A percentile compares a stretch with the other conserved stretches of the same genome.
Evolutionary conservation across 1,284 basidiomycete genomes (phyloP).

Genomic region (Sparassis latifolia): DNA sequence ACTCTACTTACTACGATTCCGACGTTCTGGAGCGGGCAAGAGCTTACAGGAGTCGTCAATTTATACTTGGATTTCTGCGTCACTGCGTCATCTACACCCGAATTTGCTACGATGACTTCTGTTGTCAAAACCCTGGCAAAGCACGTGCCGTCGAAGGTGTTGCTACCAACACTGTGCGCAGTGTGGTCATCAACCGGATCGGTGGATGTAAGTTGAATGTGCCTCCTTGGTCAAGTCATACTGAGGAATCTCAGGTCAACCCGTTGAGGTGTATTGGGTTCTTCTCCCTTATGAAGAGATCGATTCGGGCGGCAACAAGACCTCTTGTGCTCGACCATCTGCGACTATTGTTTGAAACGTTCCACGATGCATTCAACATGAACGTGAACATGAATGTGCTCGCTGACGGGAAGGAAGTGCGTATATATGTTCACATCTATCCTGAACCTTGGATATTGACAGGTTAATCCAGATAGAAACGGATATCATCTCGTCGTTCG

Average conservation of each 20-base stretch:
- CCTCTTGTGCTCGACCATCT: slow-evolving; percentile 64
- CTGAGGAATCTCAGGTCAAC: slow-evolving; percentile 18
- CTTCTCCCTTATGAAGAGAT: slow-evolving; percentile 63
- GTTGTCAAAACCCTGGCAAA: slow-evolving; percentile 60
- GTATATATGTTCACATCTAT: not conserved
- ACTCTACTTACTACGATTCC: slow-evolving; percentile 56
- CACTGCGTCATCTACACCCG: slow-evolving; percentile 18
- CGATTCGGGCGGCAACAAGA: slow-evolving; percentile 60
- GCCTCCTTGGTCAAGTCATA: not conserved
- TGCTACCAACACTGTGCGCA: slow-evolving; percentile 58
- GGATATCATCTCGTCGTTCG: slow-evolving; percentile 69
- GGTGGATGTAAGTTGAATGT: slow-evolving; percentile 30
- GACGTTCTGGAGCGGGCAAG: slow-evolving; percentile 63
- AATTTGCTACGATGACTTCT: slow-evolving; percentile 26
- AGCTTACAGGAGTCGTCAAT: slow-evolving; percentile 49
- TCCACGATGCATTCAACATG: slow-evolving; percentile 76
- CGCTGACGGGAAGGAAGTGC: slow-evolving; percentile 9
- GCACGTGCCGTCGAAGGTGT: slow-evolving; percentile 57
- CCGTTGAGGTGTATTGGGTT: slow-evolving; percentile 41
- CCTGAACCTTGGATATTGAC: not conserved
- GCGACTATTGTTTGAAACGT: slow-evolving; percentile 73
- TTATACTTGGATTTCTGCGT: slow-evolving; percentile 45
- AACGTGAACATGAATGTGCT: slow-evolving; percentile 30
- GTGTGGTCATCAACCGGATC: slow-evolving; percentile 40
- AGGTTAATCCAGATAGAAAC: slow-evolving; percentile 24